phyloP scores from a whole-genome alignment of 345 rosid species.

The thale cress (Arabidopsis thaliana) region DNA sequence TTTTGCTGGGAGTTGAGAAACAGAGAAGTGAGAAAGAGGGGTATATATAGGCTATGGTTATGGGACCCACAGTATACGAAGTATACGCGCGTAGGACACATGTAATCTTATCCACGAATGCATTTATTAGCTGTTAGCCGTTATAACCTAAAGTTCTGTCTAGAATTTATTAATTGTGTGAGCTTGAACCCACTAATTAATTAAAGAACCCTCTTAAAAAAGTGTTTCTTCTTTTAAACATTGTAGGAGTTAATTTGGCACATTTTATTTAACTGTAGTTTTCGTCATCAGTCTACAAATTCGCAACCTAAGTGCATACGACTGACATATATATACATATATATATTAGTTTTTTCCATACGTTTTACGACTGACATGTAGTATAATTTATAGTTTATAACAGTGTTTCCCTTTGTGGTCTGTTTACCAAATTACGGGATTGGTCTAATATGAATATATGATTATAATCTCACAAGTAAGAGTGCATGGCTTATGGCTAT shows the following conservation, averaged over 20 bases:
- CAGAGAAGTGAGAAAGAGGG: constrained; percentile 11
- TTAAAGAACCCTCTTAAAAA: neutral
- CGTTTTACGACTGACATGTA: too few species aligned
- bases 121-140: constrained; percentile 28
- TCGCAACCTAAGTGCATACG: too few species aligned
- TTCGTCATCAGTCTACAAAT: too few species aligned
- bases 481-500: too few species aligned
- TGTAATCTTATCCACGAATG: neutral
- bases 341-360: too few species aligned
- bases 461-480: too few species aligned
- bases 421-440: too few species aligned
- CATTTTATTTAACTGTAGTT: neutral
- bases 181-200: neutral
- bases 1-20: constrained; percentile 35
- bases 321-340: too few species aligned
- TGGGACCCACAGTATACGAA: constrained; percentile 40
- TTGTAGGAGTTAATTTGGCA: neutral
- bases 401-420: too few species aligned
- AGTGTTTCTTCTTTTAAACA: neutral
- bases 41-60: constrained; percentile 29
- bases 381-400: too few species aligned
- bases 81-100: constrained; percentile 35
- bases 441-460: too few species aligned
- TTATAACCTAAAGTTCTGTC: constrained; percentile 8
- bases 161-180: neutral